Evolutionary conservation across 352 stramenopile genomes (phyloP), one percentile per base, ranked within the genome.

Genomic region (Detonula confervacea): DNA sequence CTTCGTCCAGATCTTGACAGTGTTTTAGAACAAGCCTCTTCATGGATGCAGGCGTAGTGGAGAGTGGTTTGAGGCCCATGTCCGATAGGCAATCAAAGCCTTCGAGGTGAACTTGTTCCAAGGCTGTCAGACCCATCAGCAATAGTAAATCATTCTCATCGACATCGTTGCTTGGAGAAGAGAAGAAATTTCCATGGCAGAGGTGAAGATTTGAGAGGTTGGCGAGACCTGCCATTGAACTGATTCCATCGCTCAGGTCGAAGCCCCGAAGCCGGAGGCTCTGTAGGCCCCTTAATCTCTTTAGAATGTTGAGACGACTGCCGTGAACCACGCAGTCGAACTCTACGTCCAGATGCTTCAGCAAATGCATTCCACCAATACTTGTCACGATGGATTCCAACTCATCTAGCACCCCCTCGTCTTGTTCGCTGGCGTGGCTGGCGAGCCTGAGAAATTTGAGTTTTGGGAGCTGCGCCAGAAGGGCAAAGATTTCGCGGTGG

Each of bases 101-200:
- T 20, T 84, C 76, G 4, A 84, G 56, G 42, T 84, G 76, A 2
- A 83, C 18, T 18, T 33, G 20, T 66, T 75, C 14, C 0, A 84
- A 11, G 7, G 66, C 75, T 14, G n/a, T 54, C 18, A 84, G 44
- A 22, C 46, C 14, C 14, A 66, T 68, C 27, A 84, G 64, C 29
- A 72, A 18, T 42, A 59, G 54, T 22, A 83, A 44, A 29, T 75
- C 62, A 68, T 65, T 76, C 12, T 77, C 67, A 22, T 55, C 72
- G 8, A 79, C 68, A 46, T 84, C 69, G 14, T 80, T 30, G 30
- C 61, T 54, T 0, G 76, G 76, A 24, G 76, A 75, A 24, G 37
- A 66, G 44, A 67, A 84, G 54, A 76, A 84, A 49, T 84, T 84
- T 3, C 76, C 76, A 33, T 84, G 76, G 42, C 76, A 84, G 11